Conservation (phyloP, 345 rosid species). For the Eutrema japonicum region DNA sequence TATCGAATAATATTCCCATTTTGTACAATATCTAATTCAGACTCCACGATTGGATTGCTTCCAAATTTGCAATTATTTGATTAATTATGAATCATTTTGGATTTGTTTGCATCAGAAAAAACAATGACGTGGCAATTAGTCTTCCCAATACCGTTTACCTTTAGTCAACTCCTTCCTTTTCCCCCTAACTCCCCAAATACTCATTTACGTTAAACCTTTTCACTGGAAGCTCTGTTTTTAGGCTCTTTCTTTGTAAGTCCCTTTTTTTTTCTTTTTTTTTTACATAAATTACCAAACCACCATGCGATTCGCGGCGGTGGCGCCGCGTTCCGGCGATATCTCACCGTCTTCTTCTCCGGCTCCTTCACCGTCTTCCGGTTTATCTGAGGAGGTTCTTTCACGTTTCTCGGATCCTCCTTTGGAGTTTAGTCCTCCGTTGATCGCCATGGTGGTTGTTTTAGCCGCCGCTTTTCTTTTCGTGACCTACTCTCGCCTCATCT, state of each 20-base stretch:
- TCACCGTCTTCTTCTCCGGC: slow-evolving; percentile 41
- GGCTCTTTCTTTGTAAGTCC: not conserved
- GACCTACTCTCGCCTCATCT: slow-evolving; percentile 80
- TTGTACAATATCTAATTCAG: not conserved
- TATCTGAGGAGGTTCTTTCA: slow-evolving; percentile 18
- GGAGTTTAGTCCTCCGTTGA: slow-evolving; percentile 87
- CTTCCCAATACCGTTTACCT: slow-evolving; percentile 40
- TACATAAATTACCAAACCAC: slow-evolving; percentile 16
- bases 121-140: slow-evolving; percentile 36
- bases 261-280: not conserved
- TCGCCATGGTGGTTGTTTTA: slow-evolving; percentile 86
- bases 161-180: slow-evolving; percentile 34
- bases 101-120: not conserved
- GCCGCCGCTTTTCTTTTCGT: slow-evolving; percentile 78
- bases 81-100: not conserved
- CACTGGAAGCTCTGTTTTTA: slow-evolving; percentile 38
- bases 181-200: slow-evolving; percentile 8
- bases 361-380: slow-evolving; percentile 29
- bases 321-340: slow-evolving; percentile 25
- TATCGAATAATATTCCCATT: not conserved
- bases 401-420: slow-evolving; percentile 55
- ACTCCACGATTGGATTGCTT: slow-evolving; percentile 4
- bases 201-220: slow-evolving; percentile 38
- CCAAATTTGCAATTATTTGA: slow-evolving; percentile 4
- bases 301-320: slow-evolving; percentile 43